phyloP scores from a whole-genome alignment of 768 basidiomycete genomes.

The Pleurotus ostreatus region DNA sequence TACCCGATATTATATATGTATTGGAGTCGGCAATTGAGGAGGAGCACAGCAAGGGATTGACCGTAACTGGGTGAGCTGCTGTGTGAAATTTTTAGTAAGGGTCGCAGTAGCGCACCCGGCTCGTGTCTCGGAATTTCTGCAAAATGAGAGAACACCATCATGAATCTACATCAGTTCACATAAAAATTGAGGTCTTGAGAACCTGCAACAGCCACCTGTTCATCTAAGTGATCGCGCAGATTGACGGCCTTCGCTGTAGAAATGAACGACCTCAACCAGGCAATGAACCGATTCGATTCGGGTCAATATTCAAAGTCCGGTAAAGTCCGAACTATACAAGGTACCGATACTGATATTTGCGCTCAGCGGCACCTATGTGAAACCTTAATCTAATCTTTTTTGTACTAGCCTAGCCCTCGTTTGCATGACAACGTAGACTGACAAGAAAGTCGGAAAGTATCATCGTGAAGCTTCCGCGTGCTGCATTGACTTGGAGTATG shows the following conservation, averaged over 20 bases:
- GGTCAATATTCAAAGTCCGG: conserved; percentile 9
- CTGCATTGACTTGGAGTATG: no score
- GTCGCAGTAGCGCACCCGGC: no score
- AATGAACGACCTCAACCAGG: neutral
- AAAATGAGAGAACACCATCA: no score
- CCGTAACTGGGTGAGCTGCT: neutral
- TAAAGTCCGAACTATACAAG: conserved; percentile 3
- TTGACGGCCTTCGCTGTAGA: conserved; percentile 2
- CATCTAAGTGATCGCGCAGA: neutral
- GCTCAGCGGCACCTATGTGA: conserved; percentile 4
- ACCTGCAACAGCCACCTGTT: neutral
- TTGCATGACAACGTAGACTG: conserved; percentile 1
- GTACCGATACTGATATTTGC: neutral
- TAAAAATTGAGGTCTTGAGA: neutral
- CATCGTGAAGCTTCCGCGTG: conserved; percentile 5
- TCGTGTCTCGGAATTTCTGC: no score
- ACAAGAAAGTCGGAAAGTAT: neutral
- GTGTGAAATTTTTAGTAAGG: conserved; percentile 6
- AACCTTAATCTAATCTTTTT: conserved; percentile 8
- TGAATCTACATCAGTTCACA: no score
- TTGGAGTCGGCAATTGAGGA: conserved; percentile 6
- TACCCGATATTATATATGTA: neutral
- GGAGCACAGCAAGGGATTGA: conserved; percentile 5
- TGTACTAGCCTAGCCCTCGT: conserved; percentile 7
- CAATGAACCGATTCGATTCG: conserved; percentile 5